phyloP scores from a whole-genome alignment of 768 basidiomycete genomes.

The Royoungia palumana region DNA sequence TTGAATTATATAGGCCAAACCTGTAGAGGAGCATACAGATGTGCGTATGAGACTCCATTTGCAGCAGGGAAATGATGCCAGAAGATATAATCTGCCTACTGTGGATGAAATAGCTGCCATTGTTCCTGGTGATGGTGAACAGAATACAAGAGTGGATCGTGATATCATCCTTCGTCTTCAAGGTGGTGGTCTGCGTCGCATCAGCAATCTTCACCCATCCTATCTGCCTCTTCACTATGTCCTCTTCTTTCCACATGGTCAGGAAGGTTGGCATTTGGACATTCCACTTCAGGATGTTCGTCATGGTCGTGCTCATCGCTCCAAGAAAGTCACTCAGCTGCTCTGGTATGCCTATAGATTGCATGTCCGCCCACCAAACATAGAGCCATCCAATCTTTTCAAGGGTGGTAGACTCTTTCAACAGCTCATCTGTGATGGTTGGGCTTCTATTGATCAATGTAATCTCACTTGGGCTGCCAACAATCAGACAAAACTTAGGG shows the following conservation, averaged over 20 bases:
- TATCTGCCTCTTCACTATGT: constrained; percentile 44
- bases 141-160: constrained; percentile 5
- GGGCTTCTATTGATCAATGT: constrained; percentile 42
- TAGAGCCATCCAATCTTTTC: constrained; percentile 30
- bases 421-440: constrained; percentile 44
- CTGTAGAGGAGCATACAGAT: constrained; percentile 13
- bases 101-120: constrained; percentile 42
- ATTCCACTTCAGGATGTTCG: constrained; percentile 9
- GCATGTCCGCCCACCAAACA: constrained; percentile 6
- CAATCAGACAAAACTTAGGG: constrained; percentile 36
- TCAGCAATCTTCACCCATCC: constrained; percentile 33
- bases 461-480: constrained; percentile 32
- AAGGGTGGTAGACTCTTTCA: constrained; percentile 40
- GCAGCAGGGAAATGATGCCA: constrained; percentile 21
- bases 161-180: constrained; percentile 36
- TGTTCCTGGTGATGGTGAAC: constrained; percentile 32
- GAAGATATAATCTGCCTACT: constrained; percentile 44
- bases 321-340: constrained; percentile 27
- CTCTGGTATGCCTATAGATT: constrained; percentile 34
- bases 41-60: constrained; percentile 8
- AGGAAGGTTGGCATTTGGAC: constrained; percentile 36
- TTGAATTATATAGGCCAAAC: constrained; percentile 7
- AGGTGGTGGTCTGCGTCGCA: constrained; percentile 26
- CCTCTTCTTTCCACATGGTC: constrained; percentile 40
- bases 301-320: not conserved